A percentile compares a stretch with the other conserved stretches of the same genome.
These are phyloP conservation scores for Austroboletus novae-zelandiae DNA, from an alignment of 1,284 basidiomycete genomes.

Conservation along the genomic window DNA sequence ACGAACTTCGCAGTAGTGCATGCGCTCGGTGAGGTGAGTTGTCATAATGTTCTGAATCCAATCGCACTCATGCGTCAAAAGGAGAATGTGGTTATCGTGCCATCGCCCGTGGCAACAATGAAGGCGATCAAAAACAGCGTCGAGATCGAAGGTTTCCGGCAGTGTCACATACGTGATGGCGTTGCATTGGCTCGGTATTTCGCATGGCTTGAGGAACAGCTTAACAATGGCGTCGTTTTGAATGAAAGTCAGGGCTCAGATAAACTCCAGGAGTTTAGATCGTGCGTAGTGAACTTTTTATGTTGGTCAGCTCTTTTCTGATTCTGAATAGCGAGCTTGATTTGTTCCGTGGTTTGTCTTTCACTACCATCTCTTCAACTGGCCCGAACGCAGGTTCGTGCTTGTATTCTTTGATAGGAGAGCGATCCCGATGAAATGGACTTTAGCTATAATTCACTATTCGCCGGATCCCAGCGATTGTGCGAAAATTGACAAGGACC, in stretches of 20 bases:
- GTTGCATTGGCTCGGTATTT: constrained; percentile 87
- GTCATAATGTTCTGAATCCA: not conserved
- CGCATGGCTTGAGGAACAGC: constrained; percentile 89
- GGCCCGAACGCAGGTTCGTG: constrained; percentile 80
- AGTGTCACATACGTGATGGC: constrained; percentile 88
- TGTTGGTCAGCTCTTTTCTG: constrained; percentile 2
- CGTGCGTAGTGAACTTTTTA: constrained; percentile 46
- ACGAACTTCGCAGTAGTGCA: constrained; percentile 78
- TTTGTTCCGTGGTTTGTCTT: constrained; percentile 86
- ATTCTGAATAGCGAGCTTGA: constrained; percentile 55
- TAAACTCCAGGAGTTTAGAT: constrained; percentile 77
- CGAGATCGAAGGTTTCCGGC: constrained; percentile 89
- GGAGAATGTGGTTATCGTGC: constrained; percentile 58
- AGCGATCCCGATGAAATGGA: not conserved
- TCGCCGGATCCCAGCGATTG: constrained; percentile 74
- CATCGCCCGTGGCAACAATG: constrained; percentile 77
- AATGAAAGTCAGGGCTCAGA: constrained; percentile 83
- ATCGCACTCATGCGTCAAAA: constrained; percentile 20
- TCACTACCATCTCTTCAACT: constrained; percentile 89
- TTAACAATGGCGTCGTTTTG: constrained; percentile 63
- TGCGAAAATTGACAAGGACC: constrained; percentile 72
- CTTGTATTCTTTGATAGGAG: not conserved
- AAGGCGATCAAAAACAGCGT: constrained; percentile 89
- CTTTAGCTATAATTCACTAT: constrained; percentile 90
- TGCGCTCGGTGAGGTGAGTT: constrained; percentile 62